A percentile compares a stretch with the other conserved stretches of the same genome.
phyloP scores from a whole-genome alignment of 331 rosid species.

The Prunus yedoensis region DNA sequence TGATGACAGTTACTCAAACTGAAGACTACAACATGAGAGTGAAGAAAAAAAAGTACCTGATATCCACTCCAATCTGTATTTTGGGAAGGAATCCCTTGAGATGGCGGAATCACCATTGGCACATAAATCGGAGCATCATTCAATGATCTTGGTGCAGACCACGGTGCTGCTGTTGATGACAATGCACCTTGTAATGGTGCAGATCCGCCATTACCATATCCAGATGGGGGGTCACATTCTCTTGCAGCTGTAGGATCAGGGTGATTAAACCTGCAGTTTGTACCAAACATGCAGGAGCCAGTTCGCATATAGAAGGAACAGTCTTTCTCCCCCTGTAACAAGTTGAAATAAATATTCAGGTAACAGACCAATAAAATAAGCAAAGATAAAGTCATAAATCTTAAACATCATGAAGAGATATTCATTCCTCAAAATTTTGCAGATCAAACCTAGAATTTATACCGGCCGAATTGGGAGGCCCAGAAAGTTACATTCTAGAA shows the following conservation, averaged over 20 bases:
- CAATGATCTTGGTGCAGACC: constrained; percentile 65
- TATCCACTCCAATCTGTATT: constrained; percentile 73
- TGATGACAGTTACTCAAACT: not conserved
- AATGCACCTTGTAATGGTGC: constrained; percentile 49
- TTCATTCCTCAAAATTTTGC: not conserved
- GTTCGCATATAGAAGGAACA: constrained; percentile 84
- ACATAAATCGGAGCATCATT: constrained; percentile 62
- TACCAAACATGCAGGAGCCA: constrained; percentile 78
- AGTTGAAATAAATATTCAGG: constrained; percentile 13
- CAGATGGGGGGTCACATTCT: constrained; percentile 48
- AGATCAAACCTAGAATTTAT: constrained; percentile 1
- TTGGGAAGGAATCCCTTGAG: constrained; percentile 53
- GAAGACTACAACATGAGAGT: not conserved
- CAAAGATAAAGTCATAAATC: not conserved
- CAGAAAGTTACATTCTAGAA: constrained; percentile 65
- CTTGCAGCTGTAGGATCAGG: constrained; percentile 79
- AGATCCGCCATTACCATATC: constrained; percentile 58
- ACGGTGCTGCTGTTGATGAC: constrained; percentile 47
- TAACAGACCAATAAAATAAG: not conserved
- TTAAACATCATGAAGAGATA: not conserved
- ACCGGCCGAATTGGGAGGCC: constrained; percentile 93
- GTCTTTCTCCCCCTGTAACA: constrained; percentile 70
- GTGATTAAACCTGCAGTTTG: constrained; percentile 83
- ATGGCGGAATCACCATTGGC: constrained; percentile 59
- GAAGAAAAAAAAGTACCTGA: constrained; percentile 51